Evolutionary conservation across 345 rosid genomes (phyloP).

Genomic region (Camelina laxa): DNA sequence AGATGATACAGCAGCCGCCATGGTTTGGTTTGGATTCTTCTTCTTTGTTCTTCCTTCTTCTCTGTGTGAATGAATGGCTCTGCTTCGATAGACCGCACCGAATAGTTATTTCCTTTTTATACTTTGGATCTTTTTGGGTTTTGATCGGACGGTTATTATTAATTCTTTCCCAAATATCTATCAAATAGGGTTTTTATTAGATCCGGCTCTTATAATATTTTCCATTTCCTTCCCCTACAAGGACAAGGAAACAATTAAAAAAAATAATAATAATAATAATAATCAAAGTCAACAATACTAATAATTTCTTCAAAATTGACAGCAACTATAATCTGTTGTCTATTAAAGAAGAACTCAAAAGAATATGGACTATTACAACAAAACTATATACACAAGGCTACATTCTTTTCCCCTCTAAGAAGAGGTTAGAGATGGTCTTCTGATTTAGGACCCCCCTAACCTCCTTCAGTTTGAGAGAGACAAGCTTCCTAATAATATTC

Average conservation of each 20-base stretch:
- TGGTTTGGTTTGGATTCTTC: slow-evolving; percentile 23
- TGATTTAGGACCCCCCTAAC: not conserved
- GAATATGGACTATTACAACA: not conserved
- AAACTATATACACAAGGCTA: slow-evolving; percentile 29
- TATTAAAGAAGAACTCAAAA: not conserved
- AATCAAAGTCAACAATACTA: not conserved
- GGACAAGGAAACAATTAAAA: not conserved
- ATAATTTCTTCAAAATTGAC: no score
- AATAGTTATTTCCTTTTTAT: slow-evolving; percentile 29
- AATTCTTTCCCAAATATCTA: no score
- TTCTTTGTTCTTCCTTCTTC: not conserved
- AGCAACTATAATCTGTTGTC: not conserved
- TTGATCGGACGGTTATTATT: slow-evolving; percentile 55
- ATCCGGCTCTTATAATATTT: not conserved
- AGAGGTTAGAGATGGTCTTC: not conserved
- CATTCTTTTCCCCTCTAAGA: not conserved
- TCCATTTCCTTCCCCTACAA: not conserved
- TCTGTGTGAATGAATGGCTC: slow-evolving; percentile 13
- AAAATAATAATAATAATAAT: not conserved
- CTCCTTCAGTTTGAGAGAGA: not conserved
- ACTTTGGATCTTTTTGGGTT: slow-evolving; percentile 1
- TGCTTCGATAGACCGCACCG: not conserved
- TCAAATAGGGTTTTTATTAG: not conserved
- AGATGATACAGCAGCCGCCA: slow-evolving; percentile 90
- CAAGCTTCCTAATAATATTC: slow-evolving; percentile 42